These are phyloP conservation scores for Teunomyces stri DNA, from an alignment of 805 yeast genomes.

Conservation along the genomic window DNA sequence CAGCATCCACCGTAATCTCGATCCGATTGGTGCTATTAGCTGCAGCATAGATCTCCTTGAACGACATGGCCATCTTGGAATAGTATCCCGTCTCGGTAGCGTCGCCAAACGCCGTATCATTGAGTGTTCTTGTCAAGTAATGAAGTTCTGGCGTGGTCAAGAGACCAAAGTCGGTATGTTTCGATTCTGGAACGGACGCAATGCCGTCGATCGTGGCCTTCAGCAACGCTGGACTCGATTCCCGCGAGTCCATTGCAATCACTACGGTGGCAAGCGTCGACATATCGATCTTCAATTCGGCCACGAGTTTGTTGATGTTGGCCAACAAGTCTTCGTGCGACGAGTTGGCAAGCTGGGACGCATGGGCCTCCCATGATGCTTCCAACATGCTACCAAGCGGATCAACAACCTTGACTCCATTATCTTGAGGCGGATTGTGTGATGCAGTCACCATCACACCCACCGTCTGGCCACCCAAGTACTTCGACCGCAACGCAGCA, in stretches of 20 bases:
- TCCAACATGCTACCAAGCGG: conserved; percentile 90
- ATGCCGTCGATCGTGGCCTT: conserved; percentile 62
- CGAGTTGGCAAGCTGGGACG: conserved; percentile 78
- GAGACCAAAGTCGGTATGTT: conserved; percentile 56
- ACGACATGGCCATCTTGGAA: conserved; percentile 55
- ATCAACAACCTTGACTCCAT: conserved; percentile 71
- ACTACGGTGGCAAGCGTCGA: conserved; percentile 46
- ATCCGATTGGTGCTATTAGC: conserved; percentile 23
- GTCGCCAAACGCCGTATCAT: conserved; percentile 62
- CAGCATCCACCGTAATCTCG: conserved; percentile 74
- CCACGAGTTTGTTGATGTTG: conserved; percentile 37
- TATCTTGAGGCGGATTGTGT: conserved; percentile 76
- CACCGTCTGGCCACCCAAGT: conserved; percentile 61
- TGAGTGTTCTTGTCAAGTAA: conserved; percentile 71
- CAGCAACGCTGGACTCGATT: conserved; percentile 68
- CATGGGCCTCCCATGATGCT: conserved; percentile 77
- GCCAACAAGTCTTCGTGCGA: conserved; percentile 41
- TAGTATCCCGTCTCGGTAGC: conserved; percentile 70
- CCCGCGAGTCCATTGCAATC: conserved; percentile 87
- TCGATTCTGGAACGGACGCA: conserved; percentile 42
- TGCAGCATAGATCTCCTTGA: conserved; percentile 40
- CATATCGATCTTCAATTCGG: conserved; percentile 46
- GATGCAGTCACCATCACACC: conserved; percentile 98
- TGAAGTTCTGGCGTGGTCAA: conserved; percentile 95
- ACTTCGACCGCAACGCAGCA: conserved; percentile 80